Conservation (phyloP, 2,329 filamentous ascomycete genomes). For the Aspergillus pseudoterreus region DNA sequence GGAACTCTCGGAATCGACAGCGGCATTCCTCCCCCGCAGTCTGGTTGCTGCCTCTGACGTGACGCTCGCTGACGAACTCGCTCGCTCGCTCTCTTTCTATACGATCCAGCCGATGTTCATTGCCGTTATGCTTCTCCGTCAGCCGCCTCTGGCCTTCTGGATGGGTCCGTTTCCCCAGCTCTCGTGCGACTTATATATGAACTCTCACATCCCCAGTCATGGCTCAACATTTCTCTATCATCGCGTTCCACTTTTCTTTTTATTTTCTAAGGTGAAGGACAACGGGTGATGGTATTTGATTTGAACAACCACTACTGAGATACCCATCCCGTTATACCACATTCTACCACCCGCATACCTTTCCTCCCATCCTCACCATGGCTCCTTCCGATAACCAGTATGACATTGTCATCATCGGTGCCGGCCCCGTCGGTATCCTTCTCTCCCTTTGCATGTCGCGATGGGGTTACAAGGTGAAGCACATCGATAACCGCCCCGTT, state of each 20-base stretch:
- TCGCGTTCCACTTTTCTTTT: slow-evolving; percentile 1
- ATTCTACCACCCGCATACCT: not conserved
- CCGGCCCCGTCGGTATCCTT: slow-evolving; percentile 83
- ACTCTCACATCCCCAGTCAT: slow-evolving; percentile 16
- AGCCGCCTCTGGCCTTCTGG: slow-evolving; percentile 14
- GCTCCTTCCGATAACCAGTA: slow-evolving; percentile 46
- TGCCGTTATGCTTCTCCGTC: slow-evolving; percentile 33
- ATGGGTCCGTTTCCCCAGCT: slow-evolving; percentile 14
- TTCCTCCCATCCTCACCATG: slow-evolving; percentile 18
- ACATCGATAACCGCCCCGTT: slow-evolving; percentile 85
- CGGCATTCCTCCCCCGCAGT: slow-evolving; percentile 23
- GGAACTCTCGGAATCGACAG: slow-evolving; percentile 20
- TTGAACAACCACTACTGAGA: not conserved
- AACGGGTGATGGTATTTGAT: not conserved
- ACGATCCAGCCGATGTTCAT: slow-evolving; percentile 31
- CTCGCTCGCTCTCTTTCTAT: slow-evolving; percentile 5
- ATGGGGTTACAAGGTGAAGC: slow-evolving; percentile 94
- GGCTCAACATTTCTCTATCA: slow-evolving; percentile 4
- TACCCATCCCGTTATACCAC: not conserved
- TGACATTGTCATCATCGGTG: slow-evolving; percentile 78
- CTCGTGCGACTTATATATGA: slow-evolving; percentile 25
- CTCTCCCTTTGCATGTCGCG: slow-evolving; percentile 82
- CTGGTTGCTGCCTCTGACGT: slow-evolving; percentile 5
- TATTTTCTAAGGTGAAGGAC: not conserved
- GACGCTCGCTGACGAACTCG: slow-evolving; percentile 5